Evolutionary conservation across 768 basidiomycete species (phyloP).

Genomic region (Leccinum ochraceum): DNA sequence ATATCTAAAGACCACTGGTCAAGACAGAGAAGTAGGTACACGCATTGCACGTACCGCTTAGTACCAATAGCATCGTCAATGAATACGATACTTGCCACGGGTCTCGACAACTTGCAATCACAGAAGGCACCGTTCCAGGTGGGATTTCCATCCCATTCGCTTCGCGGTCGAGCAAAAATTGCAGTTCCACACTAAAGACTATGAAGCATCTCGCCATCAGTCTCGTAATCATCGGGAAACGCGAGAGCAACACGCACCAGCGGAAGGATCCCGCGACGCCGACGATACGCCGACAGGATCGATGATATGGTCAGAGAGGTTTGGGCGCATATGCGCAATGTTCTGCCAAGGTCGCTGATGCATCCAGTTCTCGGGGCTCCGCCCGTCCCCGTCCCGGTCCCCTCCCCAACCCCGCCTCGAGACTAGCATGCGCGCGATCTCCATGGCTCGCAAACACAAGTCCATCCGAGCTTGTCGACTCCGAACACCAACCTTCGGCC

Average conservation of each 20-base stretch:
- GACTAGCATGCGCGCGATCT: conserved; percentile 64
- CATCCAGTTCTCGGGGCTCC: conserved; percentile 74
- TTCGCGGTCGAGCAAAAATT: conserved; percentile 69
- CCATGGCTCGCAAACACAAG: conserved; percentile 66
- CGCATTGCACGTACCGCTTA: conserved; percentile 68
- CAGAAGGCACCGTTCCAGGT: conserved; percentile 61
- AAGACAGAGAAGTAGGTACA: conserved; percentile 3
- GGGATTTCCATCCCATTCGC: conserved; percentile 48
- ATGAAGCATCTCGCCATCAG: conserved; percentile 7
- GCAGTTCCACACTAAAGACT: conserved; percentile 80
- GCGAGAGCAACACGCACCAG: conserved; percentile 50
- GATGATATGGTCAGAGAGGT: too few relatives aligned
- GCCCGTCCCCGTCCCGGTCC: background rate
- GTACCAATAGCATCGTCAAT: conserved; percentile 99
- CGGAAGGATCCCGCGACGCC: conserved; percentile 66
- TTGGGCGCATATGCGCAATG: conserved; percentile 53
- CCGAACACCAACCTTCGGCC: conserved; percentile 62
- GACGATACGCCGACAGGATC: conserved; percentile 46
- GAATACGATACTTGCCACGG: conserved; percentile 83
- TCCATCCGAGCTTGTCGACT: conserved; percentile 74
- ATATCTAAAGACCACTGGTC: conserved; percentile 54
- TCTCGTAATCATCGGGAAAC: background rate
- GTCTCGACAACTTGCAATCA: conserved; percentile 72
- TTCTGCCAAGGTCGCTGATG: conserved; percentile 79
- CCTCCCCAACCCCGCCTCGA: conserved; percentile 35